Conservation (phyloP, 2,329 filamentous ascomycete species). For the Scedosporium minutisporum region DNA sequence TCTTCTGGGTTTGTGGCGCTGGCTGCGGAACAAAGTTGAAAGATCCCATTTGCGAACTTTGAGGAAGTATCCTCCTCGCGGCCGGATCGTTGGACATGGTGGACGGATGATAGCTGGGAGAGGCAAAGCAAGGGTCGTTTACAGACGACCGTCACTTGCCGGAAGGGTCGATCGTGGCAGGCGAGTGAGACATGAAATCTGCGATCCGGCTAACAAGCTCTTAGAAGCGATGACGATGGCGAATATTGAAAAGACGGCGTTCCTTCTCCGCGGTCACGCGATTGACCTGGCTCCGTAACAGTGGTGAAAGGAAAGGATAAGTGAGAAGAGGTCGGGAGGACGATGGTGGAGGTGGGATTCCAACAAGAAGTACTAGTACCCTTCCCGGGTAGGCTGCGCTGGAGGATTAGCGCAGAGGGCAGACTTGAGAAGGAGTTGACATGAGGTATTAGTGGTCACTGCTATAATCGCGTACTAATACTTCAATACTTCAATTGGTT, state of each 20-base stretch:
- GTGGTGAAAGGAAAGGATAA: neutral
- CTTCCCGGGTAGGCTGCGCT: neutral
- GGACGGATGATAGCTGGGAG: slow-evolving; percentile 6
- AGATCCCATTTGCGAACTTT: slow-evolving; percentile 60
- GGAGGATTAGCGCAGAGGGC: neutral
- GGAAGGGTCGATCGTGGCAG: neutral
- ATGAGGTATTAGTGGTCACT: no score
- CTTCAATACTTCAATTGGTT: no score
- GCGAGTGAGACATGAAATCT: slow-evolving; percentile 21
- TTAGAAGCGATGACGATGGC: slow-evolving; percentile 5
- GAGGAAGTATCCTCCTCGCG: slow-evolving; percentile 53
- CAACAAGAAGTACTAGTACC: neutral
- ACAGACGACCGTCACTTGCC: slow-evolving; percentile 1
- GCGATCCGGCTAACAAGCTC: slow-evolving; percentile 9
- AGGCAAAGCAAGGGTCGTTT: neutral
- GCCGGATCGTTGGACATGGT: slow-evolving; percentile 55
- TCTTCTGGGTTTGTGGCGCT: slow-evolving; percentile 36
- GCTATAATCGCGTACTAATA: no score
- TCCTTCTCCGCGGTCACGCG: neutral
- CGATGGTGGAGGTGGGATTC: neutral
- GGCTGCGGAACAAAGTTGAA: slow-evolving; percentile 64
- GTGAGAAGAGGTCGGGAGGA: neutral
- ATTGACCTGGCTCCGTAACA: neutral
- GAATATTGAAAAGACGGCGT: slow-evolving; percentile 1
- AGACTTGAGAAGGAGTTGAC: neutral